These are phyloP conservation scores for Colletotrichum sp. DNA, from an alignment of 2,329 filamentous ascomycete species.

Conservation along the genomic window DNA sequence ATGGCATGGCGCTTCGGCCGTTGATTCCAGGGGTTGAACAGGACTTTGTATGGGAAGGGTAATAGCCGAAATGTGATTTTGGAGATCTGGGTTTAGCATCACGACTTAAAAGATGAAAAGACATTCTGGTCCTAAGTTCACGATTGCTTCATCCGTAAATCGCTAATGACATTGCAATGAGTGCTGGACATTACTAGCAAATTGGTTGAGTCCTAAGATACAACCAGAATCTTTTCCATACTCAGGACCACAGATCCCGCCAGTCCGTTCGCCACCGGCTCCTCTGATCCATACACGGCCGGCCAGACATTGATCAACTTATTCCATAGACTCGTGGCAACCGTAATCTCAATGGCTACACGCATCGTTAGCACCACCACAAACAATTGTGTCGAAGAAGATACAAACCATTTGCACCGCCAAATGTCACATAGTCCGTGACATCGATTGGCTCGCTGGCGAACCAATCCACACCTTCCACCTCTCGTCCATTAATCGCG, in stretches of 20 bases:
- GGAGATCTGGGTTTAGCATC: background rate
- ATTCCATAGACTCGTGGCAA: background rate
- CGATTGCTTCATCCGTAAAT: accelerated
- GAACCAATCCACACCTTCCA: background rate
- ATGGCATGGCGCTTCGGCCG: conserved; percentile 61
- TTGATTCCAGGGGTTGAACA: conserved; percentile 42
- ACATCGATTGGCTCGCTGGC: background rate
- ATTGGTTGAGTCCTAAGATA: background rate
- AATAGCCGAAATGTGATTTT: background rate
- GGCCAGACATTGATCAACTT: background rate
- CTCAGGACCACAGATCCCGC: background rate
- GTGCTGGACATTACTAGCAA: no score
- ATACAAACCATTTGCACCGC: background rate
- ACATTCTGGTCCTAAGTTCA: background rate
- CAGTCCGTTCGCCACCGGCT: background rate
- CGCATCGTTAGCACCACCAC: background rate
- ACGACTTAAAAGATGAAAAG: accelerated
- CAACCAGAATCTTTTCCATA: background rate
- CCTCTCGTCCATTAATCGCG: background rate
- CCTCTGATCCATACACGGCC: background rate
- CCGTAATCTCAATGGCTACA: background rate
- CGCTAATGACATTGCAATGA: background rate
- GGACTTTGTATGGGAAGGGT: conserved; percentile 46
- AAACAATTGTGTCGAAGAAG: background rate
- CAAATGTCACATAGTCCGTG: background rate